Evolutionary conservation across 352 stramenopile genomes (phyloP).

Genomic region (Pythium coloratum): DNA sequence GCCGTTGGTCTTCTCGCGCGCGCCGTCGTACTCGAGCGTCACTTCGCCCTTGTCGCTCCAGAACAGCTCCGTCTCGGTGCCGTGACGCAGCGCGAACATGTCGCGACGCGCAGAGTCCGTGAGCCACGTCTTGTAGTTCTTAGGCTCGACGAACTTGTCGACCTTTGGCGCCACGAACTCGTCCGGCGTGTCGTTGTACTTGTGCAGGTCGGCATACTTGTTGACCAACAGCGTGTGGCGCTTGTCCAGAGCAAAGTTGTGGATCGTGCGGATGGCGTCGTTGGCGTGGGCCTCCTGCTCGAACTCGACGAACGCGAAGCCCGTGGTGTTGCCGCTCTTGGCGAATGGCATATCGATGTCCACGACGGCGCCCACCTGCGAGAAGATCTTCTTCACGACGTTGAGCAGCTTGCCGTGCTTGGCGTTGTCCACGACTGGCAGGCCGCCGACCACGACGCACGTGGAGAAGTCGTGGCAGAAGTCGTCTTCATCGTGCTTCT

Average conservation of each 20-base stretch:
- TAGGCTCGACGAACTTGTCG: constrained; percentile 89
- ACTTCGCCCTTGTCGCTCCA: constrained; percentile 93
- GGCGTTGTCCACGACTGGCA: constrained; percentile 69
- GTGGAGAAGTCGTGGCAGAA: constrained; percentile 82
- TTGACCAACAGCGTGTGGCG: constrained; percentile 95
- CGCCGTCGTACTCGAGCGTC: constrained; percentile 94
- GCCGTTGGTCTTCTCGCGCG: constrained; percentile 94
- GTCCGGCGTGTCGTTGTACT: constrained; percentile 65
- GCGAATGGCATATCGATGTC: constrained; percentile 82
- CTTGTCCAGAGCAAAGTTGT: constrained; percentile 95
- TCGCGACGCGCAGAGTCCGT: constrained; percentile 90
- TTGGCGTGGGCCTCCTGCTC: constrained; percentile 69
- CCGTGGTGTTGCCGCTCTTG: constrained; percentile 55
- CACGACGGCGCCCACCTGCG: constrained; percentile 71
- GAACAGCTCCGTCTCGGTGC: constrained; percentile 95
- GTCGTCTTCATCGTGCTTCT: constrained; percentile 72
- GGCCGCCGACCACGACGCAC: constrained; percentile 75
- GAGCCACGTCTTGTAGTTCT: constrained; percentile 94
- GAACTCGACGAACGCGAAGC: constrained; percentile 86
- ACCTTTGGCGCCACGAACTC: constrained; percentile 81
- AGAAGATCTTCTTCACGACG: constrained; percentile 88
- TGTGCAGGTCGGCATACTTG: constrained; percentile 89
- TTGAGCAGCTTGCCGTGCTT: constrained; percentile 86
- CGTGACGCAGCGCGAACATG: constrained; percentile 95
- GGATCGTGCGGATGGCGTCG: constrained; percentile 80